These are phyloP conservation scores for Backusella morwellensis DNA, from an alignment of 192 early-diverging fungal genomes.

Conservation along the genomic window DNA sequence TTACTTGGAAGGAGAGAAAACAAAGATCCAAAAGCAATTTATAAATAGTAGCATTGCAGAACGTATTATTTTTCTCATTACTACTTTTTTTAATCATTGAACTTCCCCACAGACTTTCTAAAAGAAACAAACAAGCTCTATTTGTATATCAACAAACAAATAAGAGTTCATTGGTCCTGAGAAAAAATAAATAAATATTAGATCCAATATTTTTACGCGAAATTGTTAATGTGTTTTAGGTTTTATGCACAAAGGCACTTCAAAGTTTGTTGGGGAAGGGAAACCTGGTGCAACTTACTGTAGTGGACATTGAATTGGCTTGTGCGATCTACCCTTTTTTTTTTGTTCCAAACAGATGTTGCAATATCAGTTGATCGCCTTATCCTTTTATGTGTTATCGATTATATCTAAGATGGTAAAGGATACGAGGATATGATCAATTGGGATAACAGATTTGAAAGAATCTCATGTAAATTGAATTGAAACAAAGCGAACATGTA, in stretches of 20 bases:
- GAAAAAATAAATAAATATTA: not conserved
- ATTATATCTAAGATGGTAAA: not conserved
- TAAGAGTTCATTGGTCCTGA: not conserved
- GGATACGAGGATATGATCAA: not conserved
- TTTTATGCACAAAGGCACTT: not conserved
- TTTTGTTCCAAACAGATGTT: not conserved
- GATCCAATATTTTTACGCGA: not conserved
- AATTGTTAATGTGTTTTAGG: not conserved
- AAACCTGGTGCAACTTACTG: not conserved
- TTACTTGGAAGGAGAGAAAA: too few species aligned
- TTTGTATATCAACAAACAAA: not conserved
- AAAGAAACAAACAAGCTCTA: not conserved
- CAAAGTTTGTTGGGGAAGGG: not conserved
- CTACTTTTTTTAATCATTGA: not conserved
- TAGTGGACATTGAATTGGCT: not conserved
- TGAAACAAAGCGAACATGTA: not conserved
- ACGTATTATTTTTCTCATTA: not conserved
- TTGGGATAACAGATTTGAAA: too few species aligned
- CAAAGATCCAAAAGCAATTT: too few species aligned
- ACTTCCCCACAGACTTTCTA: not conserved
- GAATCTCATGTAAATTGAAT: not conserved
- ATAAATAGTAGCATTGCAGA: too few species aligned
- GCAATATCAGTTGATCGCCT: not conserved
- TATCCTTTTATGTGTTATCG: conserved; percentile 1
- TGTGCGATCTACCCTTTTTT: not conserved